Evolutionary conservation across 176 grass and related monocot genomes (phyloP).

Genomic region (Bonia amplexicaulis): DNA sequence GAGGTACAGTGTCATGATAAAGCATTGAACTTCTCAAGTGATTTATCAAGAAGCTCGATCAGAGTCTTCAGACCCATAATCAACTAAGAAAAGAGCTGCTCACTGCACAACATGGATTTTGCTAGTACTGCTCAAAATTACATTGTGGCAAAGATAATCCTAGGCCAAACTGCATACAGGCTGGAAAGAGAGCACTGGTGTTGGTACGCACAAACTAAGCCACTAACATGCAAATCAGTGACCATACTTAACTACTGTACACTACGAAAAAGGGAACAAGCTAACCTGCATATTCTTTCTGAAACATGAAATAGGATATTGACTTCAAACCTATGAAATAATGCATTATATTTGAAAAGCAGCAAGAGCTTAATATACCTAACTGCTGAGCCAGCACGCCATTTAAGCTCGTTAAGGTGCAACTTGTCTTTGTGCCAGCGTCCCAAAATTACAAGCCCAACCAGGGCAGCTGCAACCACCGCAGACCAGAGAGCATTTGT

Average conservation of each 20-base stretch:
- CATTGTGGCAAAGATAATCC: neutral
- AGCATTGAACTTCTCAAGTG: neutral
- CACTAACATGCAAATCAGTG: neutral
- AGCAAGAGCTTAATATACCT: conserved; percentile 37
- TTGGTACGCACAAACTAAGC: neutral
- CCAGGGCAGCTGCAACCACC: conserved; percentile 66
- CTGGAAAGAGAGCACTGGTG: neutral
- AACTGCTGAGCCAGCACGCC: conserved; percentile 37
- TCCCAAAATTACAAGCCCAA: conserved; percentile 82
- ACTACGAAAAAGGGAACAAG: neutral
- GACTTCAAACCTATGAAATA: neutral
- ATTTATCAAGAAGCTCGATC: neutral
- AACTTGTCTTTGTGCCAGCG: conserved; percentile 83
- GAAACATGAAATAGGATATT: neutral
- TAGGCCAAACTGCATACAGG: neutral
- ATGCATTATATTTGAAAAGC: neutral
- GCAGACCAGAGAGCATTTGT: conserved; percentile 77
- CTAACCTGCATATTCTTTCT: neutral
- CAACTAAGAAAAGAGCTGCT: neutral
- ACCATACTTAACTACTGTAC: neutral
- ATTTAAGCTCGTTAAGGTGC: conserved; percentile 50
- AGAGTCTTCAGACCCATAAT: neutral
- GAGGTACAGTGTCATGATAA: neutral
- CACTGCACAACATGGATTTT: neutral
- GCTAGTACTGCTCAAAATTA: neutral